These are phyloP conservation scores for Flaveria ramosissima DNA, from an alignment of 129 eudicot species.

Conservation along the genomic window DNA sequence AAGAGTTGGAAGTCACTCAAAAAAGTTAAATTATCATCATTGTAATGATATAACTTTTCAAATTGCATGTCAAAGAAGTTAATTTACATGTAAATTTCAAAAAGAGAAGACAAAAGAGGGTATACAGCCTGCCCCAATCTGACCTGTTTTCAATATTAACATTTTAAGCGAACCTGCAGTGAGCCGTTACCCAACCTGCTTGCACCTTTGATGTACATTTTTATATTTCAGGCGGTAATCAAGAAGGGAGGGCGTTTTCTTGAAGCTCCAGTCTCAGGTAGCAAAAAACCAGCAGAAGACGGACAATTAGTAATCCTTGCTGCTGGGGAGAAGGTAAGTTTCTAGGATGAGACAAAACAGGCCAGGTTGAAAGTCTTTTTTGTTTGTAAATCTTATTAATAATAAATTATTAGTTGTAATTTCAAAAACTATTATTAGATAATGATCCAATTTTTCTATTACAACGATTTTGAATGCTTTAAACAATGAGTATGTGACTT, in stretches of 20 bases:
- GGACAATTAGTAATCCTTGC: slow-evolving; percentile 96
- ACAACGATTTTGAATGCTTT: no score
- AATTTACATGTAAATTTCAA: background rate
- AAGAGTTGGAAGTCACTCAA: background rate
- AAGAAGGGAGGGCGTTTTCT: slow-evolving; percentile 80
- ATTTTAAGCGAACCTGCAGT: background rate
- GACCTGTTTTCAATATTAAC: background rate
- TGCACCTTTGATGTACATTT: slow-evolving; percentile 8
- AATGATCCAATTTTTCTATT: no score
- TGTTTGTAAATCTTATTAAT: background rate
- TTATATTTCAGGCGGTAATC: slow-evolving; percentile 58
- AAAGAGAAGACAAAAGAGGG: background rate
- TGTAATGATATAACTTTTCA: background rate
- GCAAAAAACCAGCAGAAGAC: slow-evolving; percentile 99
- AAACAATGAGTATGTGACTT: no score
- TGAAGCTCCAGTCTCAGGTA: slow-evolving; percentile 98
- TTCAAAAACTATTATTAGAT: no score
- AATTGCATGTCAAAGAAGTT: background rate
- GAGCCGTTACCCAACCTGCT: background rate
- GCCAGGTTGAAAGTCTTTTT: background rate
- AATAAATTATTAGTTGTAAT: no score
- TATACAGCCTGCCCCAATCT: background rate
- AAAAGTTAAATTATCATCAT: background rate
- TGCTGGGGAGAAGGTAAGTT: slow-evolving; percentile 83
- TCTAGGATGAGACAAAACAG: background rate